Evolutionary conservation across 768 basidiomycete genomes (phyloP), one percentile per base, ranked within the genome.

Genomic region (Trametes villosa): DNA sequence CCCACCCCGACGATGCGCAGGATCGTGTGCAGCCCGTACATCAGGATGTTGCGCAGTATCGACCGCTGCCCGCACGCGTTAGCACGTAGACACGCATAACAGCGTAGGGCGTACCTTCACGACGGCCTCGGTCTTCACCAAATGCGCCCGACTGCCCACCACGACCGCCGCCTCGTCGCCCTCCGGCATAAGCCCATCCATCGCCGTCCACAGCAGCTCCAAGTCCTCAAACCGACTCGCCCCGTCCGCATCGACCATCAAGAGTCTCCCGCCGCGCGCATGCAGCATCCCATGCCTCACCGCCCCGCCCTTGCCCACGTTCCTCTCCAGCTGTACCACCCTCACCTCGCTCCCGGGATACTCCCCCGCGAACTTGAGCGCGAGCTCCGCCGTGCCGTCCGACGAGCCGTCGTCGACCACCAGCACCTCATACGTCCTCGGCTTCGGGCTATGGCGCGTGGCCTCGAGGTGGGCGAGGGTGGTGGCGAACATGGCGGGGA

Each of bases 211-310:
- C 27, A 98, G 76, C n/a, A 77, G 69, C 65, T 92, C 90, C 20
- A 98, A 72, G 69, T 97, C 96, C 45, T 84, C 80, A 68, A 98
- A 95, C 47, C 86, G 81, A 61, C 93, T 95, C 33, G 96, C 96
- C 4, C 91, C 96, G 66, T 98, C 96, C 9, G 96, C 96, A 69
- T 98, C 96, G 42, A 89, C 96, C 85, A 97, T 94, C 53, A 98
- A 76, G 45, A 97, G 77, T 11, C 92, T 78, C 65, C 80, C 75
- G 8, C 96, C 96, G 4, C 92, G 82, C 9, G 86, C 83, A 68
- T 89, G 86, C 64, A 96, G 72, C 85, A 96, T 92, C 34, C 96
- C 95, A 75, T 97, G 96, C 33, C 90, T 80, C 24, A 97, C 94
- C 0, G 94, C 92, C 3, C 94, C 96, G 20, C 96, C 96, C 71